Conservation (phyloP, 192 early-diverging fungal species). For the Chytriomyces sp. region DNA sequence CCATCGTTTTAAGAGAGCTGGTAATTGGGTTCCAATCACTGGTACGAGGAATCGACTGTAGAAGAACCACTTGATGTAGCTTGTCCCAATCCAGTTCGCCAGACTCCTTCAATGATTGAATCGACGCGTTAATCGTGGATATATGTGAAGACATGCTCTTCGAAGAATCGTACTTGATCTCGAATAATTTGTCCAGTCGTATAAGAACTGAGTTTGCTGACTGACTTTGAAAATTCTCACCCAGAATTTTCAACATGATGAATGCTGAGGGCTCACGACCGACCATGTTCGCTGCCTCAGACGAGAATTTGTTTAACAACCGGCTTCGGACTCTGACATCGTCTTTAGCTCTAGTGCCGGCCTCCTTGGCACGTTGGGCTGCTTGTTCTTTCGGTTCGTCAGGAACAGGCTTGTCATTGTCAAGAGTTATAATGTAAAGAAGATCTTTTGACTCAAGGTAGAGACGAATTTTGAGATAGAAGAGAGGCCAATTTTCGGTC, state of each 20-base stretch:
- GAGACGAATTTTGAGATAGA: not conserved
- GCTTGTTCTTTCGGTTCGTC: not conserved
- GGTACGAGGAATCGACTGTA: not conserved
- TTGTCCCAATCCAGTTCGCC: not conserved
- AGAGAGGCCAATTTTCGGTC: not conserved
- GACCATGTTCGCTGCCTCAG: not conserved
- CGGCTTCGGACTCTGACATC: not conserved
- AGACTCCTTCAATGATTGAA: not conserved
- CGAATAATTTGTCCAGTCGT: too few relatives aligned
- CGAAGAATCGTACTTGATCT: too few relatives aligned
- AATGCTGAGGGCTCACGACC: not conserved
- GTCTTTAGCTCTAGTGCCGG: not conserved
- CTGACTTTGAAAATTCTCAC: not conserved
- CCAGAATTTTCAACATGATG: not conserved
- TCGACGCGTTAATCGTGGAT: not conserved
- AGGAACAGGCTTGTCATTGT: not conserved
- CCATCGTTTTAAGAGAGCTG: not conserved
- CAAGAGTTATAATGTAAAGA: not conserved
- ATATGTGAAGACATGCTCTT: too few relatives aligned
- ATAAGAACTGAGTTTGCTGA: not conserved
- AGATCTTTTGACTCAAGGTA: constrained; percentile 6
- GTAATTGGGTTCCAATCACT: not conserved
- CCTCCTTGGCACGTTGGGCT: not conserved
- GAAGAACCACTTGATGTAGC: not conserved
- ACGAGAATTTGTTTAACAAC: not conserved